A percentile compares a stretch with the other conserved stretches of the same genome.
These are phyloP conservation scores for Nemania bipapillata DNA, from an alignment of 2,329 filamentous ascomycete species.

Conservation along the genomic window DNA sequence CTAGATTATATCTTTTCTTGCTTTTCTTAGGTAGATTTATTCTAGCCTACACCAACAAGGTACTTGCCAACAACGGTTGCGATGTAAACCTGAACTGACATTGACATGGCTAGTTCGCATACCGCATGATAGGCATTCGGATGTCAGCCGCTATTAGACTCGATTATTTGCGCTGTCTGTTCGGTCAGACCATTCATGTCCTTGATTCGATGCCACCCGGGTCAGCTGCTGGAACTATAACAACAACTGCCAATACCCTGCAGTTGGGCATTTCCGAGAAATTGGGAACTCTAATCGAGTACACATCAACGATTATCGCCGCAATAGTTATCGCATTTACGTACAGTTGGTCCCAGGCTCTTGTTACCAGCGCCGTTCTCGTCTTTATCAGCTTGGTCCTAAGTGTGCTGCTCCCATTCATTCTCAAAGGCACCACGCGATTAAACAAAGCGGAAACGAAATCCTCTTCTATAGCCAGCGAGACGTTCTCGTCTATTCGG, in stretches of 20 bases:
- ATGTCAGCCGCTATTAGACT: constrained; percentile 71
- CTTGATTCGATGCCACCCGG: constrained; percentile 74
- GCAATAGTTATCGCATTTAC: constrained; percentile 66
- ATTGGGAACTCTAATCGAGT: constrained; percentile 69
- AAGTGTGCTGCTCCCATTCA: constrained; percentile 63
- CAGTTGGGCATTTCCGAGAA: constrained; percentile 74
- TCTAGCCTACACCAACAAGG: constrained; percentile 71
- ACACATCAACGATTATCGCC: constrained; percentile 62
- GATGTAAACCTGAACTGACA: constrained; percentile 34
- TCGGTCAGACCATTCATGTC: constrained; percentile 73
- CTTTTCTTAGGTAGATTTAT: constrained; percentile 74
- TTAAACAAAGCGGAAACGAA: constrained; percentile 65
- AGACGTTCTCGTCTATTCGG: constrained; percentile 68
- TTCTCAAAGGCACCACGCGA: constrained; percentile 62
- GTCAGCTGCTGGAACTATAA: constrained; percentile 71
- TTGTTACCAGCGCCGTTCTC: constrained; percentile 67
- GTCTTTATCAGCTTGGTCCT: constrained; percentile 66
- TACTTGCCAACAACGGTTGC: constrained; percentile 40
- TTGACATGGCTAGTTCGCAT: constrained; percentile 59
- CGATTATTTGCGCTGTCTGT: constrained; percentile 71
- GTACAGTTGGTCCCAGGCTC: constrained; percentile 68
- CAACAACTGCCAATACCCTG: constrained; percentile 70
- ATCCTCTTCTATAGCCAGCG: constrained; percentile 69
- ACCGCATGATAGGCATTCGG: constrained; percentile 70
- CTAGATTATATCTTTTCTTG: constrained; percentile 73